phyloP scores from a whole-genome alignment of 345 rosid species.

The Tarenaya hassleriana region DNA sequence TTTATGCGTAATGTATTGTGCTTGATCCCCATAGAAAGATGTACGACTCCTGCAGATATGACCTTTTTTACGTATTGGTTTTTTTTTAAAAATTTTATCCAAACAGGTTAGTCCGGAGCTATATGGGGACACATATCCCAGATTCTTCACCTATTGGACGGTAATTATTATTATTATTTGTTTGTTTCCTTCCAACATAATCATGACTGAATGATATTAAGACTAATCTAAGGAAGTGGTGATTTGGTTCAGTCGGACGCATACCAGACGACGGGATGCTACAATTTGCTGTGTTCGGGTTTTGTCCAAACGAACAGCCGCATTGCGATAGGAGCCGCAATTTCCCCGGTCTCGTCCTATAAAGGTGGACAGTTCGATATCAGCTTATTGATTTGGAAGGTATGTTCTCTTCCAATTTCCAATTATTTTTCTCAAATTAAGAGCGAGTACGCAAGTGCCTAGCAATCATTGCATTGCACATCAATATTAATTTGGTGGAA shows the following conservation, averaged over 20 bases:
- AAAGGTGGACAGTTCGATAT: constrained; percentile 90
- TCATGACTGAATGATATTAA: constrained; percentile 11
- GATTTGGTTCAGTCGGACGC: constrained; percentile 65
- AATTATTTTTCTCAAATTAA: too few relatives aligned
- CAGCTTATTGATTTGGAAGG: constrained; percentile 95
- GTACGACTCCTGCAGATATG: too few relatives aligned
- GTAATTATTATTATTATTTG: constrained; percentile 36
- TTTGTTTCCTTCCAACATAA: neutral
- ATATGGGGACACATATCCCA: constrained; percentile 86
- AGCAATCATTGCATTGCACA: too few relatives aligned
- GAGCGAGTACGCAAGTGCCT: too few relatives aligned
- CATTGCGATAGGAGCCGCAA: constrained; percentile 94
- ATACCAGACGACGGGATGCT: constrained; percentile 94
- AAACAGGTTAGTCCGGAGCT: constrained; percentile 94
- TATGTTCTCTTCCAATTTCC: constrained; percentile 22
- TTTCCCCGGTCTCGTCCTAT: constrained; percentile 87
- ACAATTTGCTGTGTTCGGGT: constrained; percentile 90
- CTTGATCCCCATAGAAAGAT: too few relatives aligned
- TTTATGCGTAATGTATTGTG: too few relatives aligned
- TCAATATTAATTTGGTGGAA: too few relatives aligned
- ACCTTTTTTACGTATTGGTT: neutral
- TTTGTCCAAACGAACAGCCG: constrained; percentile 80
- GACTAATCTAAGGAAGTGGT: constrained; percentile 19
- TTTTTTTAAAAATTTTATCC: constrained; percentile 2
- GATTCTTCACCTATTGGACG: constrained; percentile 99